Conservation (phyloP, 2,329 filamentous ascomycete genomes). For the Fusarium udum region DNA sequence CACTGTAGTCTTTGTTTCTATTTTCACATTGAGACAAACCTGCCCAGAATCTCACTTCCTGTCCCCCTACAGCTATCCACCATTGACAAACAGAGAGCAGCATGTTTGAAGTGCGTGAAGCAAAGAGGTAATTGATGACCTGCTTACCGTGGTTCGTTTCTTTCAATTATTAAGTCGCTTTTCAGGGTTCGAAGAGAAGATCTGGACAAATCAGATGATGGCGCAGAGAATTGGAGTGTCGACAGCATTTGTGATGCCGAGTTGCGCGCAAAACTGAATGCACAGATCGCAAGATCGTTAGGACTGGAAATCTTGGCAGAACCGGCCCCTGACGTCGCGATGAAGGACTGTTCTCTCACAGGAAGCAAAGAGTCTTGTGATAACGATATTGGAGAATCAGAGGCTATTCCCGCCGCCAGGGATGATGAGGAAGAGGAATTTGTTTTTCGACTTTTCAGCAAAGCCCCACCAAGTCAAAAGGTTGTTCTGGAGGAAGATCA, state of each 20-base stretch:
- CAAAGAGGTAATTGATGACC: constrained; percentile 44
- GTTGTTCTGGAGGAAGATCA: constrained; percentile 60
- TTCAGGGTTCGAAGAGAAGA: constrained; percentile 65
- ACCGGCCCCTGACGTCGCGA: not conserved
- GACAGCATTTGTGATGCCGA: constrained; percentile 50
- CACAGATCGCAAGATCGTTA: constrained; percentile 58
- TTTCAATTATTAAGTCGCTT: constrained; percentile 5
- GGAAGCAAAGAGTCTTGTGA: constrained; percentile 10
- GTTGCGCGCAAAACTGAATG: constrained; percentile 57
- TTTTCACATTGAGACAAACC: not conserved
- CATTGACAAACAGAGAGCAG: not conserved
- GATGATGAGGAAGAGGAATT: constrained; percentile 53
- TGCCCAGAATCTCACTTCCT: not conserved
- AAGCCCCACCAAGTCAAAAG: constrained; percentile 55
- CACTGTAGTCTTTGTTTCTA: not conserved
- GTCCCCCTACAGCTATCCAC: not conserved
- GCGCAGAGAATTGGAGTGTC: constrained; percentile 37
- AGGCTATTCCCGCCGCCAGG: constrained; percentile 10
- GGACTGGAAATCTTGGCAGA: constrained; percentile 47
- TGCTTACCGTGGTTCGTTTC: not conserved
- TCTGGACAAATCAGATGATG: constrained; percentile 53
- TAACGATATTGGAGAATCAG: constrained; percentile 14
- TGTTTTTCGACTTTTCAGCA: constrained; percentile 67
- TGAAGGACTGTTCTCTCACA: not conserved
- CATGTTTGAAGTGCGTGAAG: constrained; percentile 47